phyloP scores from a whole-genome alignment of 345 rosid species.

The Firmiana major region DNA sequence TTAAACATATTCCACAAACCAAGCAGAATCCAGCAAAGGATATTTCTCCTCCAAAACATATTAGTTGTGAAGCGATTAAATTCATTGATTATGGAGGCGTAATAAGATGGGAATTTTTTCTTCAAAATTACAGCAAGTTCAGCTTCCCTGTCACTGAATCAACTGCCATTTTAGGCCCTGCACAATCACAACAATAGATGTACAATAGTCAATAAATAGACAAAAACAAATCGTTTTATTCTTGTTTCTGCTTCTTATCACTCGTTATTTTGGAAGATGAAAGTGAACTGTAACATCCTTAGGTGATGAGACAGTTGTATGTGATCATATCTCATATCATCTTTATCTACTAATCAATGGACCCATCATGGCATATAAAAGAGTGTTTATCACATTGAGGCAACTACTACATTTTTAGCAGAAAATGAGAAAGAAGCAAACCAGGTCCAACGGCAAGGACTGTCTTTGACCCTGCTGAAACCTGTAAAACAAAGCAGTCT shows the following conservation, averaged over 20 bases:
- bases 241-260: not conserved
- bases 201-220: not conserved
- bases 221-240: not conserved
- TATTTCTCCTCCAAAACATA: not conserved
- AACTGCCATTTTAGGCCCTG: constrained; percentile 67
- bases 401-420: not conserved
- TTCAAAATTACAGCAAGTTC: constrained; percentile 49
- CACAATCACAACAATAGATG: constrained; percentile 14
- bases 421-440: not conserved
- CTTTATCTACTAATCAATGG: not conserved
- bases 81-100: not conserved
- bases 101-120: not conserved
- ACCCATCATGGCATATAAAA: not conserved
- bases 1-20: not conserved
- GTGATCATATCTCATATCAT: not conserved
- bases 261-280: not conserved
- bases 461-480: constrained; percentile 82
- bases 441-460: constrained; percentile 81
- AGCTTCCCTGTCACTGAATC: constrained; percentile 71
- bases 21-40: not conserved
- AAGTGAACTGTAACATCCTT: not conserved
- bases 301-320: not conserved
- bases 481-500: constrained; percentile 31
- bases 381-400: not conserved
- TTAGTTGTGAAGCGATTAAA: not conserved